Conservation (phyloP, 495 filamentous ascomycete species). For the Aeminium ludgeri region DNA sequence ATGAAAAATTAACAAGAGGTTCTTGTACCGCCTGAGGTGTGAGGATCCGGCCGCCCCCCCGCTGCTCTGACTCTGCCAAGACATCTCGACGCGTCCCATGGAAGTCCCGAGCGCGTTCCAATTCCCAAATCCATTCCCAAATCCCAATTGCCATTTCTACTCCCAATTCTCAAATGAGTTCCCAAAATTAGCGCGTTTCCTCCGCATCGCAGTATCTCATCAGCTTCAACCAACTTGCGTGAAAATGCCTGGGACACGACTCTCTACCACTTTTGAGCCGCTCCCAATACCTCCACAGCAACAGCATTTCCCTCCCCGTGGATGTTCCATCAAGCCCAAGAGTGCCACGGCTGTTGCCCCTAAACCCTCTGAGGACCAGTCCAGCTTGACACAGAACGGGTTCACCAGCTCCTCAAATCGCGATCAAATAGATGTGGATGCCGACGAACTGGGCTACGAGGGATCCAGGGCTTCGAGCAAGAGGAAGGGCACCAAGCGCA, state of each 20-base stretch:
- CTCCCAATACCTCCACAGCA: not conserved
- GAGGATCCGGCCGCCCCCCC: too few species aligned
- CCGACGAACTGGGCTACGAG: conserved; percentile 2
- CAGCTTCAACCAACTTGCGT: too few species aligned
- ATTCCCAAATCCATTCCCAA: too few species aligned
- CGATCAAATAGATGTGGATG: not conserved
- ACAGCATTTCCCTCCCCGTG: not conserved
- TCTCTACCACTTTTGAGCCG: not conserved
- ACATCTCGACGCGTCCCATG: too few species aligned
- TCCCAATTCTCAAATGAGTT: too few species aligned
- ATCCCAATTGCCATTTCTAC: too few species aligned
- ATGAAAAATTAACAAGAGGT: too few species aligned
- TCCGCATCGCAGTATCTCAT: not conserved
- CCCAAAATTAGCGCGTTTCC: not conserved
- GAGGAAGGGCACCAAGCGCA: not conserved
- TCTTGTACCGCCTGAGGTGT: too few species aligned
- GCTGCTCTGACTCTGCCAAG: too few species aligned
- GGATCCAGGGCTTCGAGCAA: conserved; percentile 1
- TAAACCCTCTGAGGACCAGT: not conserved
- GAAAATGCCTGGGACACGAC: too few species aligned
- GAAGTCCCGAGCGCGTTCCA: too few species aligned
- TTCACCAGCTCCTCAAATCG: not conserved
- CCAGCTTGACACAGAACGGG: conserved; percentile 6
- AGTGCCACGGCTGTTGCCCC: not conserved
- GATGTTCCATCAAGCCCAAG: not conserved